These are phyloP conservation scores for Monilinia laxa DNA, from an alignment of 2,329 filamentous ascomycete genomes.

Conservation along the genomic window DNA sequence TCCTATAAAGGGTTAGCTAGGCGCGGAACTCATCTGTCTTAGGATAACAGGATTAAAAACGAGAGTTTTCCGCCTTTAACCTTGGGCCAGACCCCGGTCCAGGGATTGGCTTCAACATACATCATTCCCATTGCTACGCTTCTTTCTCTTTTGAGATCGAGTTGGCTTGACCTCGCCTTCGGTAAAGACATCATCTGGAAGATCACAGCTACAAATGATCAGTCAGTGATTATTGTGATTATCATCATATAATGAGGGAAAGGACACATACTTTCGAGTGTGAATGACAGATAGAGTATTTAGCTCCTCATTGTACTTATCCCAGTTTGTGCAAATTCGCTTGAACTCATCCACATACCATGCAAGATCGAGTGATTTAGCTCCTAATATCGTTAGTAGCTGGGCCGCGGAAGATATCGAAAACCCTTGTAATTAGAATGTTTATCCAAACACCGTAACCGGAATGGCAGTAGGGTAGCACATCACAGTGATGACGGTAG, in stretches of 20 bases:
- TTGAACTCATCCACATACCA: slow-evolving; percentile 86
- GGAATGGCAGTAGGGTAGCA: background rate
- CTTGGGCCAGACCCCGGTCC: slow-evolving; percentile 20
- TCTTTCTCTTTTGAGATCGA: slow-evolving; percentile 40
- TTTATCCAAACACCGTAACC: background rate
- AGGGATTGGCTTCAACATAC: slow-evolving; percentile 32
- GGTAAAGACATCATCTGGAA: slow-evolving; percentile 88
- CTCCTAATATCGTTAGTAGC: slow-evolving; percentile 50
- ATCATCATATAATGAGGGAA: background rate
- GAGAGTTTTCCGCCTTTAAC: slow-evolving; percentile 21
- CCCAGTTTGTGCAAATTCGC: slow-evolving; percentile 72
- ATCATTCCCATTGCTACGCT: slow-evolving; percentile 37
- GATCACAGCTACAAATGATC: slow-evolving; percentile 62
- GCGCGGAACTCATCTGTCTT: background rate
- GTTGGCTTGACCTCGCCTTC: slow-evolving; percentile 70
- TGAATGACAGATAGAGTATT: slow-evolving; percentile 73
- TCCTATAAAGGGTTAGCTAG: slow-evolving; percentile 38
- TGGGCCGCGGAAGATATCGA: slow-evolving; percentile 27
- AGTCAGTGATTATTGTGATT: slow-evolving; percentile 35
- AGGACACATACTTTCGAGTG: slow-evolving; percentile 71
- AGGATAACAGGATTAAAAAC: slow-evolving; percentile 20
- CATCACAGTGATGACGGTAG: background rate
- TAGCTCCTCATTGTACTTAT: slow-evolving; percentile 70
- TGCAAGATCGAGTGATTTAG: slow-evolving; percentile 73
- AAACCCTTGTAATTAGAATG: slow-evolving; percentile 8